Base-by-base conservation (phyloP, 768 basidiomycete species). In the Tylopilus subfusipes region DNA sequence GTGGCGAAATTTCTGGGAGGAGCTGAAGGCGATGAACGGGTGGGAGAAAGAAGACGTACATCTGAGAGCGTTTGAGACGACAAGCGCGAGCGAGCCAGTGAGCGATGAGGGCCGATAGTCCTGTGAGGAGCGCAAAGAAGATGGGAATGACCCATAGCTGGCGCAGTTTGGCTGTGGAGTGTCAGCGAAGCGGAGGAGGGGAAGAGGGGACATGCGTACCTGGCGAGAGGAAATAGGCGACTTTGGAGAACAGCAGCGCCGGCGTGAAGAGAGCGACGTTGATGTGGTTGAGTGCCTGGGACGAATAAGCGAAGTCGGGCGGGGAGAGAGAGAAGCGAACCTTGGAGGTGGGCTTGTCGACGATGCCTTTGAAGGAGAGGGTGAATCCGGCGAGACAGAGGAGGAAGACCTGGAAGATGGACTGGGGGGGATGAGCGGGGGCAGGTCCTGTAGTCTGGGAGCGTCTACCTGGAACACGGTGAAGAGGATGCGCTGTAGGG, bases 201-300 rank as follows among this genome's bases (percentile, higher is more conserved):
- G 52, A 6, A 24, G 27, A n/a, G 6, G 21, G 8, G 5, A 18
- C 1, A 21, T 44, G 63, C 78, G 31, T 59, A 82, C 88, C 82
- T 67, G 95, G 93, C 0, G 88, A 83, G 39, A 94, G 71, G 68
- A 88, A 91, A 74, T 95, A 96, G 0, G 95, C 96, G 21, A 98
- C 93, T 73, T 97, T 98, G 13, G 90, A 93, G 73, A 96, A 95
- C 30, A 96, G 76, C 7, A 95, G 81, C 0, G 88, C 86, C 0
- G 90, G 89, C 0, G 90, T 92, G 73, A 98, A 97, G 30, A 98
- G 81, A 0, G 88, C 88, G 22, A 96, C 84, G 68, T 95, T 96
- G 49, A 96, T 73, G 21, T 81, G 77, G 63, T 92, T 93, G 19
- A 92, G 73, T 80, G 84, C 81, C 88, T 90, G 27, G 25, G 63